A percentile compares a stretch with the other conserved stretches of the same genome.
phyloP scores from a whole-genome alignment of 257 asterid genomes.

The Ballota nigra region DNA sequence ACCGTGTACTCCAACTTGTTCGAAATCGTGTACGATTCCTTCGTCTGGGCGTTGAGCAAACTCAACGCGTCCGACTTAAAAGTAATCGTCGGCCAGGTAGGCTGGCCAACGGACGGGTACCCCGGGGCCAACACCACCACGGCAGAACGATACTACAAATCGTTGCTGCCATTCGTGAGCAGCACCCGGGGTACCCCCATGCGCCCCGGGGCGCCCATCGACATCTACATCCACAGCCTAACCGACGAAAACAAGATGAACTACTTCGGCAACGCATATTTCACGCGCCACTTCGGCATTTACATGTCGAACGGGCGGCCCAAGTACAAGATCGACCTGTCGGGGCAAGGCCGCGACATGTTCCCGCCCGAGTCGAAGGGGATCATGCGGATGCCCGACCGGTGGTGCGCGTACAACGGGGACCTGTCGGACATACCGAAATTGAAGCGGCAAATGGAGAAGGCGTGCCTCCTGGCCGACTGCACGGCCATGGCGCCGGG shows the following conservation, averaged over 20 bases:
- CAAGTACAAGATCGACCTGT: constrained; percentile 44
- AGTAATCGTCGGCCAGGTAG: constrained; percentile 30
- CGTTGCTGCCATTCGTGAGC: constrained; percentile 23
- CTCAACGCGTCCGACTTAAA: constrained; percentile 9
- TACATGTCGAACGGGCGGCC: constrained; percentile 45
- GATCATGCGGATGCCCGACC: constrained; percentile 35
- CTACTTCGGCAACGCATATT: not conserved
- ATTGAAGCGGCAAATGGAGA: not conserved
- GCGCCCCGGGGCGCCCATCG: constrained; percentile 33
- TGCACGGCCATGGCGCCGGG: constrained; percentile 30
- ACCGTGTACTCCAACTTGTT: constrained; percentile 32
- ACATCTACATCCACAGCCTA: not conserved
- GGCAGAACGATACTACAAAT: constrained; percentile 35
- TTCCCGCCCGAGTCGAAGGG: constrained; percentile 32
- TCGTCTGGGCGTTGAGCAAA: constrained; percentile 35
- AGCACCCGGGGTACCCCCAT: constrained; percentile 43
- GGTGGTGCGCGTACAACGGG: constrained; percentile 41
- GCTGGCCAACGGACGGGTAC: constrained; percentile 57
- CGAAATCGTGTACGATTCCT: constrained; percentile 36
- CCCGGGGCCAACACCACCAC: constrained; percentile 2
- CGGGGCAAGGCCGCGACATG: constrained; percentile 37
- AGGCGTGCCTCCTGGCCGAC: constrained; percentile 23
- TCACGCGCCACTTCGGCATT: constrained; percentile 44
- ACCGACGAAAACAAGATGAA: not conserved
- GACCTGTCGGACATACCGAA: not conserved